A percentile compares a stretch with the other conserved stretches of the same genome.
These are phyloP conservation scores for Mrakia frigida DNA, from an alignment of 768 basidiomycete genomes.

Conservation along the genomic window DNA sequence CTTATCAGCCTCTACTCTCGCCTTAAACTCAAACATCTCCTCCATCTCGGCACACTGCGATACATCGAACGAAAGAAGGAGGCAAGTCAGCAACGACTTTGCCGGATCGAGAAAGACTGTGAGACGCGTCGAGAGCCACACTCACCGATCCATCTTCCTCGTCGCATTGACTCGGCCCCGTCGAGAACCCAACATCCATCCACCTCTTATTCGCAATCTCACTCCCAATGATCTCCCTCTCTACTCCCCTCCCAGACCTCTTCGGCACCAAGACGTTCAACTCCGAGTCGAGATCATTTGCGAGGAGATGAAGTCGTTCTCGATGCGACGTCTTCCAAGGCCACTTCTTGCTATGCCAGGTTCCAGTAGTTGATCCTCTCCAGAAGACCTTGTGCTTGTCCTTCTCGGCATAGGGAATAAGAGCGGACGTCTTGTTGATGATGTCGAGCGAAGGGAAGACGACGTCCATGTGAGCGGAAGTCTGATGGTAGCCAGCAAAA, in stretches of 20 bases:
- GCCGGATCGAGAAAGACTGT: too few species aligned
- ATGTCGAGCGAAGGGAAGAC: conserved; percentile 15
- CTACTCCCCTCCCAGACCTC: neutral
- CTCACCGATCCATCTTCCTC: conserved; percentile 25
- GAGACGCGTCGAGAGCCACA: neutral
- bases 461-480: conserved; percentile 17
- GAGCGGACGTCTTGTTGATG: conserved; percentile 15
- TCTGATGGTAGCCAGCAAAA: neutral
- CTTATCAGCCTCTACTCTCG: neutral
- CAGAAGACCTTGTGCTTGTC: conserved; percentile 27
- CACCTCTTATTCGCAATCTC: conserved; percentile 18
- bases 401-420: conserved; percentile 14
- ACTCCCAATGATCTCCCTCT: conserved; percentile 10
- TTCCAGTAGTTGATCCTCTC: conserved; percentile 26
- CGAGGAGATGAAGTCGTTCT: conserved; percentile 5
- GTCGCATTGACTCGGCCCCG: conserved; percentile 19
- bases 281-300: neutral
- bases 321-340: conserved; percentile 21
- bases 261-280: neutral
- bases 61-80: neutral
- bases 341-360: conserved; percentile 18
- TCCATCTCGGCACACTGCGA: conserved; percentile 22
- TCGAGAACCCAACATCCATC: conserved; percentile 28
- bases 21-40: conserved; percentile 17
- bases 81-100: neutral